Evolutionary conservation across 768 basidiomycete species (phyloP).

Genomic region (Melanogaster broomeanus): DNA sequence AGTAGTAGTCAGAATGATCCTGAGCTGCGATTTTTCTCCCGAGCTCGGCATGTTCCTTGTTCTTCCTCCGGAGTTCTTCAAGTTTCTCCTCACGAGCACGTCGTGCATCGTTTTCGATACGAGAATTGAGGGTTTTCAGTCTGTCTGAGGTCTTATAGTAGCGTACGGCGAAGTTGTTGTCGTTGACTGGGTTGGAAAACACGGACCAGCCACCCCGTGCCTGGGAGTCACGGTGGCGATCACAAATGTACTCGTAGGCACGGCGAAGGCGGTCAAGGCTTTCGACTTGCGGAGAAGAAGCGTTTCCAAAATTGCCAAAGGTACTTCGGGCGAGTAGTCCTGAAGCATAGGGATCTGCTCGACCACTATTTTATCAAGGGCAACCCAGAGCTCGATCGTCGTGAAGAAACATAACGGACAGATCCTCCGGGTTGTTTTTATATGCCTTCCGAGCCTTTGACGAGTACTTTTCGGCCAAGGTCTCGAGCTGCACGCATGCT

Average conservation of each 20-base stretch:
- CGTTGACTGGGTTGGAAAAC: constrained; percentile 26
- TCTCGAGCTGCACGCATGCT: constrained; percentile 28
- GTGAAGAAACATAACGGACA: constrained; percentile 45
- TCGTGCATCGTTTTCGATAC: constrained; percentile 32
- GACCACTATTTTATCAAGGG: constrained; percentile 41
- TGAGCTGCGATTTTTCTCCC: neutral
- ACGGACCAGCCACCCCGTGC: constrained; percentile 27
- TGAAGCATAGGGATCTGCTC: constrained; percentile 38
- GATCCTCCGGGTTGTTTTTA: constrained; percentile 35
- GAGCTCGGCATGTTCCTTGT: constrained; percentile 4
- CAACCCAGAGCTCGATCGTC: constrained; percentile 49
- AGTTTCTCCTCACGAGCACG: constrained; percentile 17
- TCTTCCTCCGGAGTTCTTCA: constrained; percentile 26
- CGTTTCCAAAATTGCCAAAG: constrained; percentile 36
- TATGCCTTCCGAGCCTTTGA: constrained; percentile 29
- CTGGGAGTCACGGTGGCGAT: constrained; percentile 25
- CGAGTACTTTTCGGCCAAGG: constrained; percentile 28
- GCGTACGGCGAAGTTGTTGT: constrained; percentile 33
- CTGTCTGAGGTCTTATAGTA: constrained; percentile 26
- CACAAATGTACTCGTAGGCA: constrained; percentile 31
- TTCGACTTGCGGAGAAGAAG: constrained; percentile 40
- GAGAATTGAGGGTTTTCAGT: constrained; percentile 21
- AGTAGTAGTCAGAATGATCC: neutral
- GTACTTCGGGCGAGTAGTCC: constrained; percentile 49
- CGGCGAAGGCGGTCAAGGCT: constrained; percentile 30